phyloP scores from a whole-genome alignment of 75 land plant species.

The Pinus taeda region DNA sequence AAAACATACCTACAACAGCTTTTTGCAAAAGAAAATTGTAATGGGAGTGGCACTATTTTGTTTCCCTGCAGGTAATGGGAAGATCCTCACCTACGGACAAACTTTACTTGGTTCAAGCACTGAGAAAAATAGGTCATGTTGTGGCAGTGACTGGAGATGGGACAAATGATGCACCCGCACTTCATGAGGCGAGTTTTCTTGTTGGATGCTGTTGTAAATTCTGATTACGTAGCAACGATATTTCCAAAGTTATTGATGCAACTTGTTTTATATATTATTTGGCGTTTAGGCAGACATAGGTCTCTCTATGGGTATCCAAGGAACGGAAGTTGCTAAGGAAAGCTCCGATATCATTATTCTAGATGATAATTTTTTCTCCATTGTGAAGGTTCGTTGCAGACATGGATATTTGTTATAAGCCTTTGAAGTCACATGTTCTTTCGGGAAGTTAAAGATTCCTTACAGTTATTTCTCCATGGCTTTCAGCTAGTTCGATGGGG shows the following conservation, averaged over 20 bases:
- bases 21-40: too few relatives aligned
- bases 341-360: conserved; percentile 92
- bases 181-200: conserved; percentile 68
- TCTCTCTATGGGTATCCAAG: conserved; percentile 96
- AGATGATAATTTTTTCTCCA: conserved; percentile 98
- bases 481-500: conserved; percentile 95
- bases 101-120: conserved; percentile 80
- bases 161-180: conserved; percentile 99
- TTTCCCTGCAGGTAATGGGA: conserved; percentile 80
- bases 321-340: conserved; percentile 99
- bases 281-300: conserved; percentile 90
- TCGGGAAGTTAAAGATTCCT: not conserved
- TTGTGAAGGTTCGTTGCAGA: conserved; percentile 74
- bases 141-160: conserved; percentile 99
- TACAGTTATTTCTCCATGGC: not conserved
- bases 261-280: conserved; percentile 4
- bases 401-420: not conserved
- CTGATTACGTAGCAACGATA: not conserved
- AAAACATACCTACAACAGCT: not conserved
- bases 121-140: conserved; percentile 76
- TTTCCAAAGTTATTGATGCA: not conserved
- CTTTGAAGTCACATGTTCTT: not conserved
- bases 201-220: not conserved
- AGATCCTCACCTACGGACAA: conserved; percentile 97
- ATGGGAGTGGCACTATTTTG: not conserved